Evolutionary conservation across 2,329 filamentous ascomycete species (phyloP), one percentile per base, ranked within the genome.

Genomic region (Paracoccidioides brasiliensis): DNA sequence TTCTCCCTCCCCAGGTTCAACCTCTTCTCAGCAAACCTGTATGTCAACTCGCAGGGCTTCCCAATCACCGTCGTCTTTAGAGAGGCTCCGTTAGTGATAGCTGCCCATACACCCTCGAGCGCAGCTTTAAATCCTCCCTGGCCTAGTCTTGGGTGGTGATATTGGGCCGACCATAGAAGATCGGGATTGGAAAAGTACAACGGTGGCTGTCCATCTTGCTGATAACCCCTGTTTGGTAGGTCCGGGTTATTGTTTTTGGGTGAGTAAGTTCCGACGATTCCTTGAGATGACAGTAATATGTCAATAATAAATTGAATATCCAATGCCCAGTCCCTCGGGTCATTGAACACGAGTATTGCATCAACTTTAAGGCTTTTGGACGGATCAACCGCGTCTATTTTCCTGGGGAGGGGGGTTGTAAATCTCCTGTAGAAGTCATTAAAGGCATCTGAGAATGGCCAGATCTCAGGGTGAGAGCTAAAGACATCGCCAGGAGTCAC

Each of bases 311-410:
- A 75, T 67, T 95, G 87, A 2, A 83, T 82, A 69, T 97, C 91
- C 8, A 96, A 78, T 0, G 87, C 90, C 93, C 93, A 98, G 74
- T 98, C 93, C 55, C 93, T 82, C 3, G 93, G 90, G 70, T 97
- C 93, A 69, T 95, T 95, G 78, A 91, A 96, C 5, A 96, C 86
- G 64, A 97, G 86, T 33, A 97, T 82, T 33, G 90, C 90, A 66
- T 95, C 89, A 62, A 98, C 85, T 63, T 88, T 90, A 50, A 91
- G 77, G 15, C 75, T 78, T 12, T 74, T 72, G 0, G 70, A 70
- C 2, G 70, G 76, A 57, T 76, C 73, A 14, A 68, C 65, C 1
- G 64, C 59, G 42, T 70, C 65, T 50, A 72, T 63, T 5, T 68
- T 70, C 46, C 68, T 61, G 30, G 69, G 63, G 33, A 72, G 56